Evolutionary conservation across 768 basidiomycete genomes (phyloP).

Genomic region (Russula olivacea): DNA sequence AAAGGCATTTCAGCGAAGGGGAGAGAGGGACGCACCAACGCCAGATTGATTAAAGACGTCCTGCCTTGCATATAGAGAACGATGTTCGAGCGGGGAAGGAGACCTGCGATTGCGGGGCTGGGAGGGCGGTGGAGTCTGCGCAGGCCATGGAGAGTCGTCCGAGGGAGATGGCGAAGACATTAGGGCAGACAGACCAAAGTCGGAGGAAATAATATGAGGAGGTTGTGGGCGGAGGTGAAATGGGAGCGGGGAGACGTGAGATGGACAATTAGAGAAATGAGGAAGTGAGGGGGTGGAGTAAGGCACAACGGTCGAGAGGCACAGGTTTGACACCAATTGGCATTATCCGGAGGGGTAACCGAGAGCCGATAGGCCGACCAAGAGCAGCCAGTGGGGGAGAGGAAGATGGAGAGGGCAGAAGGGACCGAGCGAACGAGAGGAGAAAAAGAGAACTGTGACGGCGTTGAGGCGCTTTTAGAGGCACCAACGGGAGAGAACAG

Average conservation of each 20-base stretch:
- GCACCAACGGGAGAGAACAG: neutral
- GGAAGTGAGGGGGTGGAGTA: slow-evolving; percentile 14
- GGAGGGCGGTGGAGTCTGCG: slow-evolving; percentile 34
- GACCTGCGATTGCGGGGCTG: slow-evolving; percentile 26
- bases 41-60: slow-evolving; percentile 23
- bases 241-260: slow-evolving; percentile 25
- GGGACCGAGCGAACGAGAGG: slow-evolving; percentile 26
- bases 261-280: slow-evolving; percentile 25
- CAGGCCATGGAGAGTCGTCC: slow-evolving; percentile 41
- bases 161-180: slow-evolving; percentile 37
- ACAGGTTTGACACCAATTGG: slow-evolving; percentile 25
- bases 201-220: slow-evolving; percentile 18
- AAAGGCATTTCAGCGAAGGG: neutral
- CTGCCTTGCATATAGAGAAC: slow-evolving; percentile 19
- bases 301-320: slow-evolving; percentile 20
- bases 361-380: slow-evolving; percentile 12
- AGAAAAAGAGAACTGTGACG: slow-evolving; percentile 9
- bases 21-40: slow-evolving; percentile 18
- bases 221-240: neutral
- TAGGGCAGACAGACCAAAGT: slow-evolving; percentile 20
- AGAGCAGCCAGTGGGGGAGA: slow-evolving; percentile 13
- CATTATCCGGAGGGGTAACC: slow-evolving; percentile 30
- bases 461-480: slow-evolving; percentile 12
- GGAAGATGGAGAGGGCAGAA: slow-evolving; percentile 26
- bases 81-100: slow-evolving; percentile 13